Base-by-base conservation (phyloP, 2,329 filamentous ascomycete genomes). In the Sarocladium oryzae region DNA sequence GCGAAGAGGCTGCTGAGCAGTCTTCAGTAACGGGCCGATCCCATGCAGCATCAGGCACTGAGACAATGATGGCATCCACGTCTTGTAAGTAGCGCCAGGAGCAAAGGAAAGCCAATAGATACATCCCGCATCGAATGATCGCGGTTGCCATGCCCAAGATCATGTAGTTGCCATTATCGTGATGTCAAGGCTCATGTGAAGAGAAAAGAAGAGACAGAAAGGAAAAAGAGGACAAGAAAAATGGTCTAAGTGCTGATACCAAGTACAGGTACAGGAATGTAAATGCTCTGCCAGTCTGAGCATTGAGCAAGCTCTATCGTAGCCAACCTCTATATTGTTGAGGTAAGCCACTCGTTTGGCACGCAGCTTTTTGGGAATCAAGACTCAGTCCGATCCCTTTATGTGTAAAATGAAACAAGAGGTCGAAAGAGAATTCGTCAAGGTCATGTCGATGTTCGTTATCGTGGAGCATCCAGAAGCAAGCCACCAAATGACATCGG, bases 351-450 rank as follows among this genome's bases (percentile, higher is more conserved):
- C 36, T 16, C 20, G 30, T 15, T 32, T 8, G 30, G 30, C 30
- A 36, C 6, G 33, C 15, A 5, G n/a, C 7, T n/a, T 21, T 8
- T 20, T 6, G 3, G 18, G 10, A 16, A 7, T 8, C n/a, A 40
- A 8, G 16, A 18, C 7, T 21, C 36, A 21, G 36, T 16, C 4
- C 16, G 7, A 16, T 16, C n/a, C 36, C 4, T n/a, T 36, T 7
- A n/a, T 36, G 13, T 40, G 18, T 40, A 40, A 10, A 40, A 21
- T 20, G 36, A 33, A 33, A 48, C 24, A 48, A 48, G 11, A 32
- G 6, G n/a, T 33, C 43, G 16, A 60, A 65, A 65, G 58, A 62
- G 65, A 64, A 69, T 61, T 71, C 68, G 62, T 72, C 61, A 70
- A 5, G 63, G 57, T 71, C 67, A 62, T 71, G 62, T 60, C 60